Evolutionary conservation across 202 grass and related monocot genomes (phyloP), one percentile per base, ranked within the genome.

Genomic region (Schoenoplectus tabernaemontani): DNA sequence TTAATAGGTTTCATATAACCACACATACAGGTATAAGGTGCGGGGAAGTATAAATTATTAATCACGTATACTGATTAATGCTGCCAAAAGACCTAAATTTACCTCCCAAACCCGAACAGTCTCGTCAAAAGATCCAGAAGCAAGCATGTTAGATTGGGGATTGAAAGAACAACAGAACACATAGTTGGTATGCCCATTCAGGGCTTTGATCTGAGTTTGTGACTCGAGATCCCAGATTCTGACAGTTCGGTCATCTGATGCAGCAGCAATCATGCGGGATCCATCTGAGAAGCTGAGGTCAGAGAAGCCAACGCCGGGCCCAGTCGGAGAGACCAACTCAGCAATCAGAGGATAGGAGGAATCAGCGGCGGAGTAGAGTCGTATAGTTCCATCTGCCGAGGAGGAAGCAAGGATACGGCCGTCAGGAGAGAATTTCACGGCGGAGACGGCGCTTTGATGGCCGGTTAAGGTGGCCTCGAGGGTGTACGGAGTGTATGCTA

Each of bases 81-180:
- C 2, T 33, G 15, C 5, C 7, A 75, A 34, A 9, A 20, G 2
- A 36, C 28, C 19, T n/a, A 56, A 51, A 20, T 6, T 2, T 80
- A 80, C 95, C 82, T 97, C 95, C 95, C 95, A 97, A 24, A 97
- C 89, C 23, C 94, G 85, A 13, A 94, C 94, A 9, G 89, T 97
- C 84, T 97, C 94, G n/a, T 94, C 94, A 74, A 94, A 97, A 73
- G 94, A 97, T 0, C 91, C 94, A 7, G 94, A 97, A 48, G 91
- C 89, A 59, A 97, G 84, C 8, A 97, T 84, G 77, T 94, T 92
- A 11, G 89, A 89, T 57, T 92, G 89, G 53, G 91, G 94, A 61
- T 89, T 92, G 91, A 97, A 94, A 78, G 91, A 53, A 63, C 93
- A 87, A 81, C 94, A 94, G 67, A 94, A 93, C 61, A 82, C 94